Conservation (phyloP, 2,329 filamentous ascomycete species). For the Colletotrichum tofieldiae region DNA sequence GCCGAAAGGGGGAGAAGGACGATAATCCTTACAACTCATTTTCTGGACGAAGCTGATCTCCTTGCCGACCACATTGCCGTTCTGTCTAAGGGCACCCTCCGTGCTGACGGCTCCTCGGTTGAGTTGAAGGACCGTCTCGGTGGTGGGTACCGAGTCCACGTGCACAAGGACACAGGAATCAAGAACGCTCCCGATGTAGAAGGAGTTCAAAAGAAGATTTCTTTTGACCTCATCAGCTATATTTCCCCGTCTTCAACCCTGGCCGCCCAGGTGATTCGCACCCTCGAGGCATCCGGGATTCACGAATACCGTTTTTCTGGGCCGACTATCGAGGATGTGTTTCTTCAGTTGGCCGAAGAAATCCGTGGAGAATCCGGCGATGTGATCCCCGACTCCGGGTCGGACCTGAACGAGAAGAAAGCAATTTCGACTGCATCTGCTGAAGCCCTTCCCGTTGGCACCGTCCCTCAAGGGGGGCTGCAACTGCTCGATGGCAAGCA, state of each 20-base stretch:
- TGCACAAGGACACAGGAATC: slow-evolving; percentile 72
- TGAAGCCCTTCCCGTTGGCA: slow-evolving; percentile 16
- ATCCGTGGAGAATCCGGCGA: slow-evolving; percentile 63
- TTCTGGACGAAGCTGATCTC: slow-evolving; percentile 92
- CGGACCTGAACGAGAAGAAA: slow-evolving; percentile 48
- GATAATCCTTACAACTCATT: slow-evolving; percentile 92
- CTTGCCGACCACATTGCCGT: slow-evolving; percentile 92
- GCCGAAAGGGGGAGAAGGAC: slow-evolving; percentile 87
- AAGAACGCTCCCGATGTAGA: slow-evolving; percentile 66
- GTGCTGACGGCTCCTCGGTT: slow-evolving; percentile 87
- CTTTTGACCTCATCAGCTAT: slow-evolving; percentile 82
- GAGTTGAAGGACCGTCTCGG: slow-evolving; percentile 87
- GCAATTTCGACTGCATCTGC: slow-evolving; percentile 38
- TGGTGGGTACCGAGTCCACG: slow-evolving; percentile 86
- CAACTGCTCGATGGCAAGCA: slow-evolving; percentile 78
- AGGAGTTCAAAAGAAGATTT: slow-evolving; percentile 70
- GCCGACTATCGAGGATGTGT: slow-evolving; percentile 94
- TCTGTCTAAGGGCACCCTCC: slow-evolving; percentile 86
- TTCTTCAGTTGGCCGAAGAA: slow-evolving; percentile 88
- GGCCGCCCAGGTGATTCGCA: slow-evolving; percentile 79
- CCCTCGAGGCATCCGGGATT: slow-evolving; percentile 77
- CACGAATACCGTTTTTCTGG: slow-evolving; percentile 88
- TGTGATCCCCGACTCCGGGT: slow-evolving; percentile 1
- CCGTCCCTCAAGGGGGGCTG: slow-evolving; percentile 54
- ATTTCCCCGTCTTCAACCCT: slow-evolving; percentile 78